Evolutionary conservation across 306 rosid genomes (phyloP).

Genomic region (Prunus salicina): DNA sequence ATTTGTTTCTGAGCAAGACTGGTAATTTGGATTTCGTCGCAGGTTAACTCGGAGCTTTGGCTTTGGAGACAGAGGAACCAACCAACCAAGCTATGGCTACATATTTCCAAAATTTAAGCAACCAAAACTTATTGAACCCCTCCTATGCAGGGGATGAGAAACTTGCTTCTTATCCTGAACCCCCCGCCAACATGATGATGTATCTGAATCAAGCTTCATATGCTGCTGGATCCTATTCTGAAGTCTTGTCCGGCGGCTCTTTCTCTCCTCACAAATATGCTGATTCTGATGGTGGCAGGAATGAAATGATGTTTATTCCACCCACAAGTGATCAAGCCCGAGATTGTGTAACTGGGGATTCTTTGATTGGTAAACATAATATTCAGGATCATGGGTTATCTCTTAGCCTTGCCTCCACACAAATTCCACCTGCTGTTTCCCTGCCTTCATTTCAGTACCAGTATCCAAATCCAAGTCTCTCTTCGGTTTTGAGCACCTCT

Average conservation of each 20-base stretch:
- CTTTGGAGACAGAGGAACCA: neutral
- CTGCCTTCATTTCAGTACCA: conserved; percentile 54
- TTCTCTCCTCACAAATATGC: conserved; percentile 44
- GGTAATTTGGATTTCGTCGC: neutral
- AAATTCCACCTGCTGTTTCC: conserved; percentile 45
- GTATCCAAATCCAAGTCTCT: conserved; percentile 38
- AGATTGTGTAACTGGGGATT: conserved; percentile 34
- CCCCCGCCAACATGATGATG: conserved; percentile 44
- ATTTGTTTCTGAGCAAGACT: neutral
- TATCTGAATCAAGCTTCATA: conserved; percentile 59
- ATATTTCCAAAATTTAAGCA: conserved; percentile 37
- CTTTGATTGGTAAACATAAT: conserved; percentile 41
- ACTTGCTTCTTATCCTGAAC: conserved; percentile 37
- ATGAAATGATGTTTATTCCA: conserved; percentile 63
- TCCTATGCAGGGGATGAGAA: conserved; percentile 38
- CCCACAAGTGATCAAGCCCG: conserved; percentile 37
- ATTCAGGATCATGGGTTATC: conserved; percentile 71
- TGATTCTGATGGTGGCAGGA: conserved; percentile 49
- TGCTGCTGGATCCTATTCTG: conserved; percentile 58
- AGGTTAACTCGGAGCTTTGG: neutral
- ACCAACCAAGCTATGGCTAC: conserved; percentile 25
- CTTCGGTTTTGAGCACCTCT: conserved; percentile 41
- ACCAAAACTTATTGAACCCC: conserved; percentile 35
- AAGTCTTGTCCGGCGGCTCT: conserved; percentile 42
- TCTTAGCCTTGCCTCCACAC: conserved; percentile 68